Conservation (phyloP, 768 basidiomycete genomes). For the Trichaptum fuscoviolaceum region DNA sequence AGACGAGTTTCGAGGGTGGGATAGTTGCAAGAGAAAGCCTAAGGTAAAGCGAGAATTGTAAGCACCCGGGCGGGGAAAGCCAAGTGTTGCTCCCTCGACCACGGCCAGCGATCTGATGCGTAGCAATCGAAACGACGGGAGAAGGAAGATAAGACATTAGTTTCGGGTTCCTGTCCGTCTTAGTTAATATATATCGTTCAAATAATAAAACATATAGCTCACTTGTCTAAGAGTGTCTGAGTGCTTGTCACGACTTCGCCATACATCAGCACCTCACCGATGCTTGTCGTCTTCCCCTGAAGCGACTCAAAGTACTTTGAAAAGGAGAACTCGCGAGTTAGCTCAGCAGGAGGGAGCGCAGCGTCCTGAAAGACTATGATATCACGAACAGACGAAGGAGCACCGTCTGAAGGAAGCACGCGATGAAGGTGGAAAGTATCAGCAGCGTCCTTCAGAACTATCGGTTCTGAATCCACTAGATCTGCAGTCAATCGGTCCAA, state of each 20-base stretch:
- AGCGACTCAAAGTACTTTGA: conserved; percentile 46
- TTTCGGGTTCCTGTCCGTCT: conserved; percentile 58
- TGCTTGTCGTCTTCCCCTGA: conserved; percentile 20
- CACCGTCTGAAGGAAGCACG: conserved; percentile 4
- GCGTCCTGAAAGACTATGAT: conserved; percentile 48
- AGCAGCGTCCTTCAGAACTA: conserved; percentile 53
- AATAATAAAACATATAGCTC: conserved; percentile 23
- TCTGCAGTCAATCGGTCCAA: conserved; percentile 27
- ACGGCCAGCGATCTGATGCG: conserved; percentile 81
- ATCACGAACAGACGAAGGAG: conserved; percentile 26
- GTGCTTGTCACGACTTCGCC: conserved; percentile 91
- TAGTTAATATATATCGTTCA: conserved; percentile 6
- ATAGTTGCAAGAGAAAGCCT: conserved; percentile 48
- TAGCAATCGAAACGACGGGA: conserved; percentile 79
- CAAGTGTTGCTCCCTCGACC: conserved; percentile 88
- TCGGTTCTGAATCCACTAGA: conserved; percentile 21
- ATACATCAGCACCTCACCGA: conserved; percentile 80
- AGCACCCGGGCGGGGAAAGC: conserved; percentile 88
- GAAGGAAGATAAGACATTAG: conserved; percentile 65
- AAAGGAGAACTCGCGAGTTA: conserved; percentile 75
- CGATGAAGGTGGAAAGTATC: conserved; percentile 65
- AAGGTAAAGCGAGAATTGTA: conserved; percentile 76
- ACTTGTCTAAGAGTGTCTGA: conserved; percentile 93
- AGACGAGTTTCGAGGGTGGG: conserved; percentile 70
- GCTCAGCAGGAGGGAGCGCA: conserved; percentile 39